These are phyloP conservation scores for Fusarium acutatum DNA, from an alignment of 2,329 filamentous ascomycete species.

Conservation along the genomic window DNA sequence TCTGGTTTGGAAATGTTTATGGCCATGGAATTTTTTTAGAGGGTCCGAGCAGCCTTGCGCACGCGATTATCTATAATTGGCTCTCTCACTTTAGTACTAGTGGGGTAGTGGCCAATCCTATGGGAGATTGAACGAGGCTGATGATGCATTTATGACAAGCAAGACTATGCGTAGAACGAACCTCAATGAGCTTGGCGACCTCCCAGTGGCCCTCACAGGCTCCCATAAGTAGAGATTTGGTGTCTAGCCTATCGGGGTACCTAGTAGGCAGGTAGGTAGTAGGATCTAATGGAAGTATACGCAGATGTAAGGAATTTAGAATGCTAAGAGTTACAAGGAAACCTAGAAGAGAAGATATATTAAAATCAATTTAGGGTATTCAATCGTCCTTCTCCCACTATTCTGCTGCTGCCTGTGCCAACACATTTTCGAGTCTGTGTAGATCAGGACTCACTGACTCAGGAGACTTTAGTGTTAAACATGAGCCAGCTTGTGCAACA, in stretches of 20 bases:
- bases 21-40: slow-evolving; percentile 45
- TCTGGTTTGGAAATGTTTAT: slow-evolving; percentile 33
- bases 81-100: neutral
- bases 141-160: neutral
- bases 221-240: neutral
- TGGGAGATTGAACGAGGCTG: slow-evolving; percentile 26
- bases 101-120: slow-evolving; percentile 32
- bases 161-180: neutral
- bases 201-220: neutral
- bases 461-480: slow-evolving; percentile 77
- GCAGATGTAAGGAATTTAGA: neutral
- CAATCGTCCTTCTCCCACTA: neutral
- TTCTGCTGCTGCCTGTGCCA: slow-evolving; percentile 42
- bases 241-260: neutral
- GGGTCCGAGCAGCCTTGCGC: slow-evolving; percentile 44
- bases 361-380: neutral
- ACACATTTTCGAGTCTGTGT: slow-evolving; percentile 53
- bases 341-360: neutral
- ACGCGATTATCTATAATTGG: slow-evolving; percentile 29
- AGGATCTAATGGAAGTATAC: neutral
- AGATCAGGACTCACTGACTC: slow-evolving; percentile 75
- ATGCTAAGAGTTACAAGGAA: neutral
- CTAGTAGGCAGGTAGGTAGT: neutral
- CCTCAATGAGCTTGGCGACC: neutral
- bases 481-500: slow-evolving; percentile 82